phyloP scores from a whole-genome alignment of 2,329 filamentous ascomycete genomes.

The Amauroascus niger region DNA sequence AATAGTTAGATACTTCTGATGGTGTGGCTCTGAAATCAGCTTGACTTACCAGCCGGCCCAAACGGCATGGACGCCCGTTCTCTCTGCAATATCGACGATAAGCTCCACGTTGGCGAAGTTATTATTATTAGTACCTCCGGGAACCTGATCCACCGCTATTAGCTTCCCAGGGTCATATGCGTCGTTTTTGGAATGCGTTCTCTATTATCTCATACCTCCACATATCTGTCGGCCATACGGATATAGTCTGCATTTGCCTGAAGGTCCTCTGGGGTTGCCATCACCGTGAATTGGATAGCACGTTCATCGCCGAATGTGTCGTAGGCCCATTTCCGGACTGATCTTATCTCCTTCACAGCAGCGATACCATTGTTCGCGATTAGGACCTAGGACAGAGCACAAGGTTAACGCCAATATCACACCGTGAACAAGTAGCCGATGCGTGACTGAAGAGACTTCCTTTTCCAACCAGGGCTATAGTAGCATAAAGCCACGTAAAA shows the following conservation, averaged over 20 bases:
- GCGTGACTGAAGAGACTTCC: no score
- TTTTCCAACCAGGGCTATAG: no score
- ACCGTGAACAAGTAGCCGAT: not conserved
- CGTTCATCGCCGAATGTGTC: constrained; percentile 97
- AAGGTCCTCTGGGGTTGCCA: constrained; percentile 97
- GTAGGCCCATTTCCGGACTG: constrained; percentile 99
- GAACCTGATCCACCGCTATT: constrained; percentile 48
- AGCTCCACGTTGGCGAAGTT: constrained; percentile 99
- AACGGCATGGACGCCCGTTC: constrained; percentile 95
- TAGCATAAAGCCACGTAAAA: no score
- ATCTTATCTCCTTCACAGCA: constrained; percentile 97
- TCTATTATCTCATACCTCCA: constrained; percentile 52
- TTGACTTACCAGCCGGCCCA: constrained; percentile 87
- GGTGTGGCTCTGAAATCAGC: not conserved
- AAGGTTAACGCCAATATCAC: not conserved
- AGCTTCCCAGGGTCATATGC: not conserved
- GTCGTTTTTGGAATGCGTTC: not conserved
- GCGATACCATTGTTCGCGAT: constrained; percentile 99
- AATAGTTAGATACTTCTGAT: constrained; percentile 9
- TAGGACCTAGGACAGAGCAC: constrained; percentile 57
- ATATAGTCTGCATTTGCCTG: constrained; percentile 98
- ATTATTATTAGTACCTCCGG: constrained; percentile 98
- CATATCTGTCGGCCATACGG: constrained; percentile 98
- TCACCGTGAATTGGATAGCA: constrained; percentile 98
- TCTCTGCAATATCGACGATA: constrained; percentile 96